A percentile compares a stretch with the other conserved stretches of the same genome.
These are phyloP conservation scores for Lentinus brumalis DNA, from an alignment of 768 basidiomycete genomes.

Conservation along the genomic window DNA sequence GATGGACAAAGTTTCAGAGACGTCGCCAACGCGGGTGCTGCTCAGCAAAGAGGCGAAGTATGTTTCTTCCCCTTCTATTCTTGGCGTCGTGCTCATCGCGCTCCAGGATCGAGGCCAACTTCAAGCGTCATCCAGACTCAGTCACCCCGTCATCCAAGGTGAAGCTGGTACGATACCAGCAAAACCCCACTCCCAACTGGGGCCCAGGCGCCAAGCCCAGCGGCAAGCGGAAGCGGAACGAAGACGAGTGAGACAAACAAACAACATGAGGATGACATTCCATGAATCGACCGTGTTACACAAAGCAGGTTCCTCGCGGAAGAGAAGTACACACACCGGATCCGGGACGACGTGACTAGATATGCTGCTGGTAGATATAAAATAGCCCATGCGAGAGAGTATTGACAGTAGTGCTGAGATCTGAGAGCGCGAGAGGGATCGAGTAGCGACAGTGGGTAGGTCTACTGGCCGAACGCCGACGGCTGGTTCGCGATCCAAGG, in stretches of 20 bases:
- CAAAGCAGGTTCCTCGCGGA: constrained; percentile 14
- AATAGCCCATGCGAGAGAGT: constrained; percentile 6
- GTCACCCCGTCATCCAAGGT: constrained; percentile 61
- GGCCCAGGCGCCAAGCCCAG: constrained; percentile 76
- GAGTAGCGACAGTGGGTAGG: background rate
- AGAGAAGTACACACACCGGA: constrained; percentile 10
- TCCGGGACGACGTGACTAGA: constrained; percentile 16
- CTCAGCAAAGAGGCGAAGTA: constrained; percentile 72
- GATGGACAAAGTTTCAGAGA: constrained; percentile 76
- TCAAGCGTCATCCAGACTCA: constrained; percentile 70
- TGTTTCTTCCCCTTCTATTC: constrained; percentile 23
- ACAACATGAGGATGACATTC: constrained; percentile 7
- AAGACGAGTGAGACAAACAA: constrained; percentile 19
- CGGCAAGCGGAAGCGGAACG: constrained; percentile 44
- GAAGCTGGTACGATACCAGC: constrained; percentile 86
- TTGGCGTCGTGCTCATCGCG: background rate
- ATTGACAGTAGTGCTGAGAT: background rate
- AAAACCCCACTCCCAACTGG: constrained; percentile 92
- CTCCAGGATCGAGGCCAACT: constrained; percentile 65
- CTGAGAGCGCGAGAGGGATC: background rate
- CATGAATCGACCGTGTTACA: constrained; percentile 20
- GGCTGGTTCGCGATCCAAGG: constrained; percentile 55
- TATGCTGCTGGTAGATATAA: constrained; percentile 20
- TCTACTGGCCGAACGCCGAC: constrained; percentile 18
- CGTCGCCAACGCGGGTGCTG: constrained; percentile 69